Base-by-base conservation (phyloP, 139 green algal species). In the Coelastrella sp. region DNA sequence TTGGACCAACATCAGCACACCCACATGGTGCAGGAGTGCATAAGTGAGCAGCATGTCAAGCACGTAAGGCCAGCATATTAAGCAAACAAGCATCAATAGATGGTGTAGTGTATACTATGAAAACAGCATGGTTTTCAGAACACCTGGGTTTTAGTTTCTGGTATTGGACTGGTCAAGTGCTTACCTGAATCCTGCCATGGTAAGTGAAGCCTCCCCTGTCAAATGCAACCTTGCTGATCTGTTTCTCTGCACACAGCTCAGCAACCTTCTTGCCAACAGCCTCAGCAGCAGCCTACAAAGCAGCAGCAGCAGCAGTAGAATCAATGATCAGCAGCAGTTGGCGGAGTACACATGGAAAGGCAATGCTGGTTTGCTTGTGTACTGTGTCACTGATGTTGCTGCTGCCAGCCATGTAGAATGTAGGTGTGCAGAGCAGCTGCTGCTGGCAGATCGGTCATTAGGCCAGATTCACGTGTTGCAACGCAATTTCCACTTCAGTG, bases 131-230 rank as follows among this genome's bases (percentile, higher is more conserved):
- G 35, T 49, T 49, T 1, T 49, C 35, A 49, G 35, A 49, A 4
- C 63, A 72, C 12, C 63, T 7, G 63, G 63, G 63, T 72, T 3
- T 72, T 72, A 4, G 63, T 72, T 72, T 17, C 63, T 22, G 12
- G 15, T 72, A 72, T 4, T 72, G 35, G 35, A 49, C 35, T 49
- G 35, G 35, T 49, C 35, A 49, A 49, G 24, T 17, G 6, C 92
- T 20, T 59, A 96, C 95, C 95, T 98, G 78, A 8, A 99, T 93
- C 22, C 98, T 93, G 72, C 98, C 98, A 89, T 99, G 98, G 95
- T 99, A 99, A 8, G 95, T 85, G 91, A 97, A 98, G 89, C 98
- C 98, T 5, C 97, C 98, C 9, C 98, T 92, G 94, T 99, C 98
- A 92, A 99, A 99, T 56, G 78, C 94, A 0, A 98, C 97, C 91